Evolutionary conservation across 192 early-diverging fungal species (phyloP), one percentile per base, ranked within the genome.

Genomic region (Phycomyces nitens): DNA sequence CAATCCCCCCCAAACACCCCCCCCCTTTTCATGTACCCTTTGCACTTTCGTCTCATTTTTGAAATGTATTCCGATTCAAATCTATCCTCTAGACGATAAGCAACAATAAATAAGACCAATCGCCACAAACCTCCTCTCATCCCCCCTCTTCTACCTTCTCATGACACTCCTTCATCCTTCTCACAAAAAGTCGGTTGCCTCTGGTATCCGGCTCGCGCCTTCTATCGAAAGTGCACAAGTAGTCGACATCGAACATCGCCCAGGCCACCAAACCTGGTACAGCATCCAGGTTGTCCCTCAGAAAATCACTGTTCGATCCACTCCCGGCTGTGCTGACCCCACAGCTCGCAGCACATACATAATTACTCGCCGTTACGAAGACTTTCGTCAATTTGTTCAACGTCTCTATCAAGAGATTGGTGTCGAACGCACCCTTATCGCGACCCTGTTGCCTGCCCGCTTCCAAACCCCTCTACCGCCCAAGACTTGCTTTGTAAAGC

Each of bases 341-440:
- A 34, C 29, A 34, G 7, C 29, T 7, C 29, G 29, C 7, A 34
- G 29, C 10, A 34, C 60, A 23, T 62, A 62, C 20, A 23, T 38
- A 11, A 62, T 62, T 52, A 20, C 27, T 29, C 60, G 60, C 3
- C 60, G 60, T 21, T 62, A 38, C 51, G 49, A 62, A 12, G 24
- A 62, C 15, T 62, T 62, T 27, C 4, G 12, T 10, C 22, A 43
- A 39, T 53, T 62, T 1, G 60, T 16, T 26, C 60, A 62, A 20
- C 21, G 21, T 20, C 34, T 41, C 24, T 20, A 22, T 26, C 42
- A 41, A 20, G 38, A 58, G 18, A 18, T 29, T 27, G 38, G 14
- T 58, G 38, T 41, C 38, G 27, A 41, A 29, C 34, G 34, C 20
- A 41, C 57, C n/a, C 15, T 20, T 11, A 58, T 58, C 57, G 40